phyloP scores from a whole-genome alignment of 805 yeast species.

The Kuraishia cidri region DNA sequence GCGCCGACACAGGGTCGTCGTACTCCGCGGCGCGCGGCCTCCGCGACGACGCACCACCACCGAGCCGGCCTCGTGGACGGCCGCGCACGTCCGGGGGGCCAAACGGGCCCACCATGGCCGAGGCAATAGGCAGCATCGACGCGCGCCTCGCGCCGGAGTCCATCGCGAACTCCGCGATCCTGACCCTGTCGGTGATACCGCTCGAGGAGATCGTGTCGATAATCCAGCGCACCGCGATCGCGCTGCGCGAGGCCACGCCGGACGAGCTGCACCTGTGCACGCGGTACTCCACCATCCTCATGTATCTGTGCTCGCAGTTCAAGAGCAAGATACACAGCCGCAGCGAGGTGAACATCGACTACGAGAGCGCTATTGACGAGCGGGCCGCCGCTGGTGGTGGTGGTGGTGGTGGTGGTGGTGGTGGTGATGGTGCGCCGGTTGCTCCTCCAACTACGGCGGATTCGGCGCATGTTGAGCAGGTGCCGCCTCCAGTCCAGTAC shows the following conservation, averaged over 20 bases:
- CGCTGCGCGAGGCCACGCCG: conserved; percentile 75
- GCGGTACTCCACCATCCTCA: conserved; percentile 65
- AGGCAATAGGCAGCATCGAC: not conserved
- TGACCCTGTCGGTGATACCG: conserved; percentile 48
- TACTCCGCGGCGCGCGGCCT: not conserved
- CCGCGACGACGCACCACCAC: too few relatives aligned
- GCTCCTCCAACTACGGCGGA: too few relatives aligned
- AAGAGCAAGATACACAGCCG: conserved; percentile 25
- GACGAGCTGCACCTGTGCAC: conserved; percentile 83
- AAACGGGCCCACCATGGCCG: not conserved
- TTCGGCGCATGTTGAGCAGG: too few relatives aligned
- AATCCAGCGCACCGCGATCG: conserved; percentile 64
- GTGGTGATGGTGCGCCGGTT: too few relatives aligned
- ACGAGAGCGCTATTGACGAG: too few relatives aligned
- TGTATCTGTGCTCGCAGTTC: conserved; percentile 73
- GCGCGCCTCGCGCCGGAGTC: not conserved
- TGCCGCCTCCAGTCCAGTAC: too few relatives aligned
- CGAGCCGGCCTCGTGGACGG: too few relatives aligned
- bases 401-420: too few relatives aligned
- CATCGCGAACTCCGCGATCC: not conserved
- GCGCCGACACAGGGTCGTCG: not conserved
- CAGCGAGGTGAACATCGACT: conserved; percentile 11
- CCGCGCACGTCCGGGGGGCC: not conserved
- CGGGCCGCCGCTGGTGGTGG: too few relatives aligned
- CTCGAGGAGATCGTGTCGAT: conserved; percentile 61